Base-by-base conservation (phyloP, 805 yeast species). In the Metschnikowia lunata region DNA sequence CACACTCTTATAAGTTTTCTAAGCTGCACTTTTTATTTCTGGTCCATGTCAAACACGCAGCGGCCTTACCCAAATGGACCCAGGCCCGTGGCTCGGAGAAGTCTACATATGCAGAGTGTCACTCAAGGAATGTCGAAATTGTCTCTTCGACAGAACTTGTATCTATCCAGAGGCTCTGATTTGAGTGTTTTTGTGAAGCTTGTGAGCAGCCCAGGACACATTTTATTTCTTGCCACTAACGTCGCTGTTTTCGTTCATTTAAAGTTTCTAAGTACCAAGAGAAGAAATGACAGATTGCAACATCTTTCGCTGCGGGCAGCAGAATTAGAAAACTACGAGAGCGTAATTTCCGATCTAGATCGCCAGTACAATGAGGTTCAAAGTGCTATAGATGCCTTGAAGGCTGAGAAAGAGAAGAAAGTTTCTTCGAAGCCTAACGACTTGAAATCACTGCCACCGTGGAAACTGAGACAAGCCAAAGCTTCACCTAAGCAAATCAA, bases 171-270 rank as follows among this genome's bases (percentile, higher is more conserved):
- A 33, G 45, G 43, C 34, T 41, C 47, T n/a, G 54, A 46, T 15
- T 49, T 43, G 42, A 50, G 42, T 13, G 27, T 39, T 15, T 45
- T 52, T 32, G 15, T 51, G 11, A 42, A 39, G 29, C 47, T 49
- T 14, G 43, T 52, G 26, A 47, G 46, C 10, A 52, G 53, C 36
- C 55, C 56, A 9, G 40, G 55, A 14, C 56, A 51, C 30, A 37
- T 52, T 11, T 37, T 50, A n/a, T 52, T 52, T 34, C 34, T 52
- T 30, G 55, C 51, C 12, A 43, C 56, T 2, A 52, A 52, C 28
- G 51, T 52, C 26, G 53, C 55, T 10, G 40, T 52, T 29, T 42
- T 52, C 11, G 42, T 49, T 11, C 56, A 52, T 34, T 42, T 52
- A 14, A 52, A 43, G 45, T 39, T 40, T 11, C 35, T 46, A 39